These are phyloP conservation scores for Fusarium illudens DNA, from an alignment of 2,329 filamentous ascomycete species.

Conservation along the genomic window DNA sequence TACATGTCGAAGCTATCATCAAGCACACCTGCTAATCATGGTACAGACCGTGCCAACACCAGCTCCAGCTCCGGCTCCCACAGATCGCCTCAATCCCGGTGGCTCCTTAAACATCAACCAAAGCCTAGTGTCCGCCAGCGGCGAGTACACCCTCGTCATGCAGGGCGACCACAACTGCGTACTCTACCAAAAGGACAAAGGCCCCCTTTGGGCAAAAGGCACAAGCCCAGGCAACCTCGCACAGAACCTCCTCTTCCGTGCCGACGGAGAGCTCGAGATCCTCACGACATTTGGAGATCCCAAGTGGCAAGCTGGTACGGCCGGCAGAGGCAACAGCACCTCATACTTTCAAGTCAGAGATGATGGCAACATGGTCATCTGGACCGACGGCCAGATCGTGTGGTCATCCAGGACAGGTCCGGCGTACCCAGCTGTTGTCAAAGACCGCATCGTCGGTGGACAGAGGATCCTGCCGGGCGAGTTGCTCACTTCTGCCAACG, in stretches of 20 bases:
- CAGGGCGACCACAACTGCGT: background rate
- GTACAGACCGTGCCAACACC: background rate
- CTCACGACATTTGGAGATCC: background rate
- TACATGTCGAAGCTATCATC: accelerated
- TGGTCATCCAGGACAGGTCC: background rate
- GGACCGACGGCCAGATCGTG: background rate
- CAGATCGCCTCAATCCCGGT: background rate
- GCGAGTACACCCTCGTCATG: background rate
- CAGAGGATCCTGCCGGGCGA: background rate
- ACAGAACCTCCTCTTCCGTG: background rate
- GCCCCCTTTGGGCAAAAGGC: background rate
- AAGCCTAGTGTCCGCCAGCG: background rate
- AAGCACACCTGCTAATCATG: background rate
- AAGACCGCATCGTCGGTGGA: background rate
- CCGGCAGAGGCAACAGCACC: background rate
- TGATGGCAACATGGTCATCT: background rate
- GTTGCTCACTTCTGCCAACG: background rate
- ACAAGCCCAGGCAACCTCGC: background rate
- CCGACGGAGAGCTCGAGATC: background rate
- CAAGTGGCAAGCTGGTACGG: background rate
- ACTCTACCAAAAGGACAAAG: background rate
- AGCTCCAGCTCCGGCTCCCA: background rate
- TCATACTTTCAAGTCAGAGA: background rate
- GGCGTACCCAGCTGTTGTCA: background rate
- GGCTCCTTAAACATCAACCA: background rate